Evolutionary conservation across 768 basidiomycete species (phyloP).

Genomic region (Rhodocollybia butyracea): DNA sequence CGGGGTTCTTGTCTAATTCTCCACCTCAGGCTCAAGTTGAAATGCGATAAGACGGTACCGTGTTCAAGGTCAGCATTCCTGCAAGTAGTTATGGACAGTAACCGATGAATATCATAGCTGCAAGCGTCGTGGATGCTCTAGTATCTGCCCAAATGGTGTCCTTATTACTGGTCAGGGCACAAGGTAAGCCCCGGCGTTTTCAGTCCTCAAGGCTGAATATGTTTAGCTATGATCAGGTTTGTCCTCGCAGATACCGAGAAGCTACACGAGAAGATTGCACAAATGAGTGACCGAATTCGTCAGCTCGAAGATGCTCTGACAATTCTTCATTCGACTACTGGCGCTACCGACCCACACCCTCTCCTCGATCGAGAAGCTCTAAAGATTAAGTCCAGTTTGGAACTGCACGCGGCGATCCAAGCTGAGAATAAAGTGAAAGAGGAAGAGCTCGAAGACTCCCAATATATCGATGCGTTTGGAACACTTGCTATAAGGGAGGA

Average conservation of each 20-base stretch:
- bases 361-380: conserved; percentile 58
- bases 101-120: conserved; percentile 32
- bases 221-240: conserved; percentile 36
- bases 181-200: conserved; percentile 35
- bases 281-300: conserved; percentile 69
- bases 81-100: neutral
- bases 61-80: conserved; percentile 41
- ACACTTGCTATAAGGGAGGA: conserved; percentile 68
- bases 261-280: conserved; percentile 62
- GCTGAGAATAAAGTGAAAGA: conserved; percentile 26
- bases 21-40: conserved; percentile 53
- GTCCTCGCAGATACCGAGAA: conserved; percentile 72
- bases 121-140: conserved; percentile 71
- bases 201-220: conserved; percentile 1
- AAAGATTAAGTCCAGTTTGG: conserved; percentile 66
- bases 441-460: conserved; percentile 38
- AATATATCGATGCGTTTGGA: conserved; percentile 67
- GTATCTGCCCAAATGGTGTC: conserved; percentile 75
- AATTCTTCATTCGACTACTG: conserved; percentile 44
- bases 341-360: conserved; percentile 53
- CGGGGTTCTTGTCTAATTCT: neutral
- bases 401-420: conserved; percentile 57
- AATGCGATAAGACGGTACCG: conserved; percentile 63
- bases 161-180: conserved; percentile 78
- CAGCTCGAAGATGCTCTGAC: conserved; percentile 68